phyloP scores from a whole-genome alignment of 2,329 filamentous ascomycete species.

The Colletotrichum spaethianum region DNA sequence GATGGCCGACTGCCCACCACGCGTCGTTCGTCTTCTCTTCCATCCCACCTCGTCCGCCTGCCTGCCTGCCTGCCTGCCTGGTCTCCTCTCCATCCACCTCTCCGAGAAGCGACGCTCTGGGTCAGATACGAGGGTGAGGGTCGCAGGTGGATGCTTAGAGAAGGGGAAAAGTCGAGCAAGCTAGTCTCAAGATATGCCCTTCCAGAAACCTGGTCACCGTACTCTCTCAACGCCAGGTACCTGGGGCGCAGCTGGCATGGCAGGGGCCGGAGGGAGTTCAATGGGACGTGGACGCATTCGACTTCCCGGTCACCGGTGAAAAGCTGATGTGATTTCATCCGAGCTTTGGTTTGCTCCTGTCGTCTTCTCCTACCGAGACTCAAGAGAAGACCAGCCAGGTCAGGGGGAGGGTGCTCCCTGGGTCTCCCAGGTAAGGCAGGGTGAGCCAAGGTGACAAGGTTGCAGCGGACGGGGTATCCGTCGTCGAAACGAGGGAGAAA shows the following conservation, averaged over 20 bases:
- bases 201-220: constrained; percentile 34
- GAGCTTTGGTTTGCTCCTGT: constrained; percentile 4
- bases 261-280: constrained; percentile 2
- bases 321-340: constrained; percentile 7
- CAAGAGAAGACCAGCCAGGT: not conserved
- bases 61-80: not conserved
- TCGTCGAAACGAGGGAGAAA: not conserved
- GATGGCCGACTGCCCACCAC: not conserved
- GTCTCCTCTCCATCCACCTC: not conserved
- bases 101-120: not conserved
- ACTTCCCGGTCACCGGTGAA: constrained; percentile 14
- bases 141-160: not conserved
- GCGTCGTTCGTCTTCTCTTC: not conserved
- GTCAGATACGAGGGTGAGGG: constrained; percentile 10
- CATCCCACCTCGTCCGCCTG: not conserved
- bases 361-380: constrained; percentile 16
- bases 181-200: constrained; percentile 18
- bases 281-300: constrained; percentile 5
- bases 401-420: not conserved
- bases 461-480: not conserved
- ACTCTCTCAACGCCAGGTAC: constrained; percentile 30
- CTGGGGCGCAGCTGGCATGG: constrained; percentile 25
- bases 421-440: not conserved
- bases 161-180: not conserved
- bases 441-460: not conserved